Evolutionary conservation across 2,329 filamentous ascomycete species (phyloP), one percentile per base, ranked within the genome.

Genomic region (Colletotrichum navitas): DNA sequence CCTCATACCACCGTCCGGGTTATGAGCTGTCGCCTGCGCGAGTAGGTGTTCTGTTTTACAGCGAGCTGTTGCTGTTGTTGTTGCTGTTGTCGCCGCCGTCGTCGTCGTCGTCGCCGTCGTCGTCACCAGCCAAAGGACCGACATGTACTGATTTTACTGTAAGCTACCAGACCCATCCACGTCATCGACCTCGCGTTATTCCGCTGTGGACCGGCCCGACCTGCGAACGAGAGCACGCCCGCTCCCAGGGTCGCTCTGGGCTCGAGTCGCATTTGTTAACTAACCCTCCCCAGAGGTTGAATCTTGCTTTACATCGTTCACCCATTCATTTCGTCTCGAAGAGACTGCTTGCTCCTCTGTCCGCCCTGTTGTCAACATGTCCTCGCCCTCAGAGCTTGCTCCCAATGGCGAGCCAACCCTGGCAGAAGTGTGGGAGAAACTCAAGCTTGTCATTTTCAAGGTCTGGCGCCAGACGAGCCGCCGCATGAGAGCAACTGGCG

Each of bases 381-480:
- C 63, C 55, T 70, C 36, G 18, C 52, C 55, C 56, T 21, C 63
- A 52, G 24, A 54, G 26, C 39, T 49, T 24, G 36, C 59, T 7
- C 56, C 47, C 14, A 36, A 49, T 21, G 68, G 73, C 62, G 77
- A 76, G 47, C 73, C 69, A 43, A 74, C 63, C 32, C 71, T 78
- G 70, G 47, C 71, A 51, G 74, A 74, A 26, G 39, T 76, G 54
- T 75, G 72, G 72, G 70, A 73, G 43, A 75, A 76, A 59, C 43
- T 74, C 14, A 77, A 76, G 55, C 66, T 64, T 32, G 64, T 80
- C 24, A 52, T 65, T 8, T 41, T 77, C 26, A 75, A 77, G 34
- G 60, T 77, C 49, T 83, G 81, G 81, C 73, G 76, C 21, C 76
- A 76, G 69, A 82, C 77, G 3, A 79, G 78, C 18, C 77, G 79